phyloP scores from a whole-genome alignment of 2,329 filamentous ascomycete species.

The Phaeomoniella chlamydospora region DNA sequence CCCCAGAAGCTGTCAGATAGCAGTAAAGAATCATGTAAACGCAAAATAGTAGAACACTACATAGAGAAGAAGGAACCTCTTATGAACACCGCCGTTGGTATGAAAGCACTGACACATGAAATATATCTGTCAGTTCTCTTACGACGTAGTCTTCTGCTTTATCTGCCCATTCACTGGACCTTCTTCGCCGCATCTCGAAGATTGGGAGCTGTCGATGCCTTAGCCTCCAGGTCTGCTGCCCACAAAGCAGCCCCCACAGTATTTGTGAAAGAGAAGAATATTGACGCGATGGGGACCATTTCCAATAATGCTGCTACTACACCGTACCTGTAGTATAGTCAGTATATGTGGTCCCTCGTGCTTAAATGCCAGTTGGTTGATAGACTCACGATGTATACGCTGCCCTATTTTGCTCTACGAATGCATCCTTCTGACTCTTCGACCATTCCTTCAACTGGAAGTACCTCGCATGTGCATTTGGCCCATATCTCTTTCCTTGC shows the following conservation, averaged over 20 bases:
- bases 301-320: slow-evolving; percentile 72
- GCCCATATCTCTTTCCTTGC: slow-evolving; percentile 48
- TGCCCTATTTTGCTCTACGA: slow-evolving; percentile 54
- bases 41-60: too few relatives aligned
- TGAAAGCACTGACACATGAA: too few relatives aligned
- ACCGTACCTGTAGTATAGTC: slow-evolving; percentile 35
- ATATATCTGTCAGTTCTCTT: too few relatives aligned
- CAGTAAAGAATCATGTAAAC: too few relatives aligned
- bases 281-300: slow-evolving; percentile 67
- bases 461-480: slow-evolving; percentile 50
- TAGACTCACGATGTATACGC: slow-evolving; percentile 64
- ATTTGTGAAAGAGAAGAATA: slow-evolving; percentile 83
- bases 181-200: slow-evolving; percentile 17
- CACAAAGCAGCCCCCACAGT: slow-evolving; percentile 86
- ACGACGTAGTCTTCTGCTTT: too few relatives aligned
- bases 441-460: slow-evolving; percentile 86
- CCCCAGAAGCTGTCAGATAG: too few relatives aligned
- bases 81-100: too few relatives aligned
- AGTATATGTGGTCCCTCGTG: slow-evolving; percentile 4
- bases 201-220: slow-evolving; percentile 13
- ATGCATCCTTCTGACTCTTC: slow-evolving; percentile 47
- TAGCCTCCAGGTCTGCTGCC: slow-evolving; percentile 68
- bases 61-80: too few relatives aligned
- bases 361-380: slow-evolving; percentile 3
- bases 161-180: too few relatives aligned